Evolutionary conservation across 108 stramenopile species (phyloP).

Genomic region (Conticribra weissflogii): DNA sequence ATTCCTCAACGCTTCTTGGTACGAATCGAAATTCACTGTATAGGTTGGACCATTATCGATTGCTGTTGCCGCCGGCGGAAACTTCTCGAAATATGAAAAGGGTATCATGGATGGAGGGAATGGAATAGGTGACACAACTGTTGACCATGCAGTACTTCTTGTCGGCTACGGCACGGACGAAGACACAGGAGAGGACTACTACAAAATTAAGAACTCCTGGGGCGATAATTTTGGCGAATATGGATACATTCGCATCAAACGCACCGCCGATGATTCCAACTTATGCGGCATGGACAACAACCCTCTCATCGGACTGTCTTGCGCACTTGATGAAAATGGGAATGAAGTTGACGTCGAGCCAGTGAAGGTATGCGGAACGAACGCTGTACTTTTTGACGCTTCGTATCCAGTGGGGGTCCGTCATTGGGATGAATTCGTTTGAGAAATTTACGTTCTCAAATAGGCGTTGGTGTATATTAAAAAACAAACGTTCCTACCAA

Average conservation of each 20-base stretch:
- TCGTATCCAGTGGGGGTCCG: conserved; percentile 69
- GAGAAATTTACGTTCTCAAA: background rate
- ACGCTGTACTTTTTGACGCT: conserved; percentile 70
- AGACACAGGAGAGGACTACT: conserved; percentile 73
- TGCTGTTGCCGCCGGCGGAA: conserved; percentile 59
- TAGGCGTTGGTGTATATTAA: background rate
- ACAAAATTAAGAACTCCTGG: conserved; percentile 88
- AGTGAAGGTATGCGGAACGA: conserved; percentile 78
- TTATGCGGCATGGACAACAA: conserved; percentile 69
- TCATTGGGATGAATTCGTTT: background rate
- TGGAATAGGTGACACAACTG: conserved; percentile 33
- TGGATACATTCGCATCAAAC: conserved; percentile 80
- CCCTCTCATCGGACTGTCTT: conserved; percentile 80
- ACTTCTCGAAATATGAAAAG: conserved; percentile 10
- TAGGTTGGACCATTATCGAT: conserved; percentile 69
- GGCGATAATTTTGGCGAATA: conserved; percentile 81
- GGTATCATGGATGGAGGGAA: conserved; percentile 35
- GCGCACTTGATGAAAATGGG: conserved; percentile 71
- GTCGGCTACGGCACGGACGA: conserved; percentile 87
- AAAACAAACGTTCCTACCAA: background rate
- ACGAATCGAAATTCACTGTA: background rate
- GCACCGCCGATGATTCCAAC: conserved; percentile 57
- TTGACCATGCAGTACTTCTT: conserved; percentile 87
- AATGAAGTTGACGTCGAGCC: conserved; percentile 46
- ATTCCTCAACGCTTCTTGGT: background rate